These are phyloP conservation scores for Lactarius vividus DNA, from an alignment of 768 basidiomycete species.

Conservation along the genomic window DNA sequence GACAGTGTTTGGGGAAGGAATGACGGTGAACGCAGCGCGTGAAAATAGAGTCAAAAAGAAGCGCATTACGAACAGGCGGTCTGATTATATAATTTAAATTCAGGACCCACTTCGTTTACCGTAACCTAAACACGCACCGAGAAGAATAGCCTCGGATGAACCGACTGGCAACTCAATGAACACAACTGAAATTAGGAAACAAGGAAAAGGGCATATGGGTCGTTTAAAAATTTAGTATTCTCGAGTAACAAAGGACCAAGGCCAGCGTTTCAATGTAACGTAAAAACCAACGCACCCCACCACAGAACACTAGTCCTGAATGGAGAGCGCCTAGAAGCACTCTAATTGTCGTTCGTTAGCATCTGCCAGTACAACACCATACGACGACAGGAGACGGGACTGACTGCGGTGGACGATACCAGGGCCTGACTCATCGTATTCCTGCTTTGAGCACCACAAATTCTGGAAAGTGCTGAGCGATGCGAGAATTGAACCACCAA, in stretches of 20 bases:
- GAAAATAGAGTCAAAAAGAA: too few species aligned
- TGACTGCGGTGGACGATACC: conserved; percentile 75
- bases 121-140: too few species aligned
- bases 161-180: too few species aligned
- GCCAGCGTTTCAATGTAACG: not conserved
- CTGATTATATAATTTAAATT: not conserved
- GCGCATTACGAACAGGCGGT: not conserved
- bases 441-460: conserved; percentile 90
- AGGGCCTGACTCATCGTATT: conserved; percentile 85
- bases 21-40: not conserved
- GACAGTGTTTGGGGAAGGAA: not conserved
- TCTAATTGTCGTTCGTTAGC: not conserved
- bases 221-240: conserved; percentile 5
- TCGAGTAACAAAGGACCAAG: conserved; percentile 1
- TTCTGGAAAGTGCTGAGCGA: conserved; percentile 96
- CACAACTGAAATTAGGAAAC: not conserved
- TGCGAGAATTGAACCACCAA: conserved; percentile 81
- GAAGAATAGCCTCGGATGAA: too few species aligned
- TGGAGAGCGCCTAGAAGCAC: not conserved
- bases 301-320: not conserved
- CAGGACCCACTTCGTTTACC: too few species aligned
- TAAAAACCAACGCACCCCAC: not conserved
- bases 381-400: not conserved
- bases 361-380: not conserved
- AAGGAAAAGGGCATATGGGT: conserved; percentile 2